These are phyloP conservation scores for Pyrenochaeta sp. DNA, from an alignment of 2,329 filamentous ascomycete genomes.

Conservation along the genomic window DNA sequence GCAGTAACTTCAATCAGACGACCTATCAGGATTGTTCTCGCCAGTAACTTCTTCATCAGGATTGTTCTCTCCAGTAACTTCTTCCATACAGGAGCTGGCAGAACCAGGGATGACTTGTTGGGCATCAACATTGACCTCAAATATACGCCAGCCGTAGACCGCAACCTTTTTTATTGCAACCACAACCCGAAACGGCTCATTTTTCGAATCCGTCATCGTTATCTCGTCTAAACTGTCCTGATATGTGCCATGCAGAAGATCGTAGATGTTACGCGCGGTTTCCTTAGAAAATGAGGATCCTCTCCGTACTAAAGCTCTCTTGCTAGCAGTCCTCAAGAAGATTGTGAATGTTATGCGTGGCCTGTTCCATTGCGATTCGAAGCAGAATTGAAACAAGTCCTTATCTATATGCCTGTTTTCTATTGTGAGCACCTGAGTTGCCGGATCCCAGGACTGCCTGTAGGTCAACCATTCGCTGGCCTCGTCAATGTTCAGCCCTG, in stretches of 20 bases:
- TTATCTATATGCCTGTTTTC: no score
- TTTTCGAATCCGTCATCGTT: neutral
- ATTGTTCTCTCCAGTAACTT: no score
- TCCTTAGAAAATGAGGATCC: neutral
- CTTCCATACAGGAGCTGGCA: no score
- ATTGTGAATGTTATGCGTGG: no score
- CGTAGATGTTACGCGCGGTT: neutral
- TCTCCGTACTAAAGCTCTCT: neutral
- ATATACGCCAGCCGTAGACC: neutral
- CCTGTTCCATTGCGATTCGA: no score
- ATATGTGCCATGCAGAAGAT: neutral
- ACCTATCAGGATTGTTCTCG: no score
- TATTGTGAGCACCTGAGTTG: neutral
- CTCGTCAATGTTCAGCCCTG: neutral
- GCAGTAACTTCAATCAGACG: no score
- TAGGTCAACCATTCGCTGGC: neutral
- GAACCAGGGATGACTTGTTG: no score
- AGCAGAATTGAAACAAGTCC: no score
- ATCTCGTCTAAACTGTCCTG: neutral
- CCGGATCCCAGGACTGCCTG: neutral
- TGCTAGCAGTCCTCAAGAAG: neutral
- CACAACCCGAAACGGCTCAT: neutral
- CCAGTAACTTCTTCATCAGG: no score
- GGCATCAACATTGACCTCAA: slow-evolving; percentile 1
- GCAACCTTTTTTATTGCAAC: neutral